A percentile compares a stretch with the other conserved stretches of the same genome.
Evolutionary conservation across 129 eudicot genomes (phyloP).

Genomic region (Dittrichia graveolens): DNA sequence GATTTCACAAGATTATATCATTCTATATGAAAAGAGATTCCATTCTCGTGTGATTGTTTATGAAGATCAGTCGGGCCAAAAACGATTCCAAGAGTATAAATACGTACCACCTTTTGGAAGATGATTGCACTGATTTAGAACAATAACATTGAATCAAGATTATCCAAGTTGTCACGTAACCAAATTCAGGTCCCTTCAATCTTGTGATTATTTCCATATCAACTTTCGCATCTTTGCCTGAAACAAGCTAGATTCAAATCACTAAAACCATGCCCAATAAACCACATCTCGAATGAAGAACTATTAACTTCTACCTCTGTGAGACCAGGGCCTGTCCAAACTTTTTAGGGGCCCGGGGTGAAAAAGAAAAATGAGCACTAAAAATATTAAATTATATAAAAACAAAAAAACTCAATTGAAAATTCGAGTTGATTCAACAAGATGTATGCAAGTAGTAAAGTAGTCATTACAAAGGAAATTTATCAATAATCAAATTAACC

Average conservation of each 20-base stretch:
- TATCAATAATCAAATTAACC: no score
- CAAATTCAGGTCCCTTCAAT: conserved; percentile 86
- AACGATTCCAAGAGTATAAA: conserved; percentile 74
- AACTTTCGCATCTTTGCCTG: conserved; percentile 51
- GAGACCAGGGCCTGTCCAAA: no score
- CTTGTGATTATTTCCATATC: conserved; percentile 51
- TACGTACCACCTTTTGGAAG: conserved; percentile 91
- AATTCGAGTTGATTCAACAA: no score
- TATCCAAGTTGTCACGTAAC: conserved; percentile 80
- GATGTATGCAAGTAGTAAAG: no score
- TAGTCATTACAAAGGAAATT: no score
- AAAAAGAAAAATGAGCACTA: no score
- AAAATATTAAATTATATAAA: no score
- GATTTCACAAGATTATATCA: neutral
- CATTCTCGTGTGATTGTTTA: conserved; percentile 69
- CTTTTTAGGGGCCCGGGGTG: no score
- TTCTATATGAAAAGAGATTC: conserved; percentile 72
- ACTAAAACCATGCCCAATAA: conserved; percentile 76
- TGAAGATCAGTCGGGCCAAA: conserved; percentile 84
- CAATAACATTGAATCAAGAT: conserved; percentile 62
- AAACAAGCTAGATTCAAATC: conserved; percentile 48
- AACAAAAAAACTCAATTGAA: no score
- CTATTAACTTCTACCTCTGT: conserved; percentile 84
- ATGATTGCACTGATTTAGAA: conserved; percentile 52
- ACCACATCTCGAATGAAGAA: conserved; percentile 95